Evolutionary conservation across 2,329 filamentous ascomycete genomes (phyloP).

Genomic region (Trichophyton simii): DNA sequence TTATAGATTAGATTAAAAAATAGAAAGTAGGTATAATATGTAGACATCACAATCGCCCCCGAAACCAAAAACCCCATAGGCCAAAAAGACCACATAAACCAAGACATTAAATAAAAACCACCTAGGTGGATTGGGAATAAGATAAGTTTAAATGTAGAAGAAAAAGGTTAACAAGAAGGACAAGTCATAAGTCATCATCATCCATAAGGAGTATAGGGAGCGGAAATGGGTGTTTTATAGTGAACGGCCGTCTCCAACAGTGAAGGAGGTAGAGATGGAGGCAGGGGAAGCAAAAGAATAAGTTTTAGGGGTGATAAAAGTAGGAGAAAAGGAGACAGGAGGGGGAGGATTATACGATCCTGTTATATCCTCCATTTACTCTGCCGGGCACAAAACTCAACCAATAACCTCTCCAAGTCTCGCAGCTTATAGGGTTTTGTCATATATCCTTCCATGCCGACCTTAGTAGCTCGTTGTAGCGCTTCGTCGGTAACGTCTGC

Average conservation of each 20-base stretch:
- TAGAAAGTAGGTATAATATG: constrained; percentile 2
- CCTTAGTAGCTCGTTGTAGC: constrained; percentile 46
- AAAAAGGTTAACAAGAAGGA: not conserved
- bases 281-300: not conserved
- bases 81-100: not conserved
- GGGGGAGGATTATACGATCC: too few species aligned
- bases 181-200: constrained; percentile 1
- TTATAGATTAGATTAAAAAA: not conserved
- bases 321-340: too few species aligned
- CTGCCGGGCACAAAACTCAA: constrained; percentile 30
- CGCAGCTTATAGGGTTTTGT: constrained; percentile 54
- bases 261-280: too few species aligned
- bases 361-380: not conserved
- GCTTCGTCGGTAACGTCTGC: constrained; percentile 55
- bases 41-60: not conserved
- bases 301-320: not conserved
- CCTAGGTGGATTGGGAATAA: not conserved
- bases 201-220: not conserved
- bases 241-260: not conserved
- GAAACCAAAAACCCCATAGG: not conserved
- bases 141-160: not conserved
- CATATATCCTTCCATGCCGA: constrained; percentile 56
- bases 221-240: not conserved
- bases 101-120: not conserved
- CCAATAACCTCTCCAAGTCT: constrained; percentile 50